Base-by-base conservation (phyloP, 345 rosid genomes). In the Citrus inodora region DNA sequence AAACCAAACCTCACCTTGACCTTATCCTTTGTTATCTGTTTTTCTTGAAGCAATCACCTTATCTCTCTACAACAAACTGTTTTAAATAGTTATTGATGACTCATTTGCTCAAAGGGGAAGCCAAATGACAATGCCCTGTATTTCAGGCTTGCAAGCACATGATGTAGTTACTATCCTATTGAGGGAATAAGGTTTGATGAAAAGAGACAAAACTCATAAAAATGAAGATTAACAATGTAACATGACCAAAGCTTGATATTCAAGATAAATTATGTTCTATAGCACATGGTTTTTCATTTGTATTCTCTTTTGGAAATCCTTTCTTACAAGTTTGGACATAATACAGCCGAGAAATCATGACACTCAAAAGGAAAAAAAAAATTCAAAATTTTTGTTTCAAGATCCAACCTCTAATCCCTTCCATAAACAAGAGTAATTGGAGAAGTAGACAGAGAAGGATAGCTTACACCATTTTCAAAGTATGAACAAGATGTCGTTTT, bases 381-480 rank as follows among this genome's bases (percentile, higher is more conserved):
- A 17, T 16, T 16, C 33, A 42, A 30, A 53, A 16, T 5, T 3
- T 9, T 1, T 53, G 67, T 64, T 42, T 63, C 6, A 11, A 24
- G 25, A 21, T 63, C 33, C 28, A 32, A 16, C 68, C 7, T 7
- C 42, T 65, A 56, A 14, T 73, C 78, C 51, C 79, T 33, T 7
- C 56, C 81, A 27, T 62, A 56, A 38, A 74, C 82, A 72, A 81
- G 79, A 9, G 91, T 71, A 28, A 71, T 70, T 0, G 88, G 81
- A n/a, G 89, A 81, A 79, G 82, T 78, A 11, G 89, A 86, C 48
- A 82, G 19, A 21, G 90, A 80, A 53, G 79, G 78, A 73, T 69
- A 78, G 48, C 78, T 76, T 14, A 32, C 24, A 55, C 77, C 81
- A 30, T 71, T 83, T 40, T 71, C 84, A 63, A 38, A 21, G 7